A percentile compares a stretch with the other conserved stretches of the same genome.
These are phyloP conservation scores for Crithidia fasciculata DNA, from an alignment of 208 protist species.

Conservation along the genomic window DNA sequence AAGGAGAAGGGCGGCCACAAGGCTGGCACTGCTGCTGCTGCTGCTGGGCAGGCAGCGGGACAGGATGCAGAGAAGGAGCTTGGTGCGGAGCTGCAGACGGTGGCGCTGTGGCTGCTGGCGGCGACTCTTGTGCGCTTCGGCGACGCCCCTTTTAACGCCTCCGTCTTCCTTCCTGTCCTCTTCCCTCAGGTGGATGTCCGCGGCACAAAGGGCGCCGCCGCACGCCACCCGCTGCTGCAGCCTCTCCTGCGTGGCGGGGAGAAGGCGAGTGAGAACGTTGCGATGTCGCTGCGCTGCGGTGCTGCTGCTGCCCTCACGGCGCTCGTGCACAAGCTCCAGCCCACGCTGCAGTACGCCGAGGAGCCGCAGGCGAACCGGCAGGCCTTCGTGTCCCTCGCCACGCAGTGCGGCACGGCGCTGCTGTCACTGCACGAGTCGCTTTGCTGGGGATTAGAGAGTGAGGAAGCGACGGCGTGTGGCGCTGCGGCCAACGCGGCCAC, in stretches of 20 bases:
- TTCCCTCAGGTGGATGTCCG: conserved; percentile 76
- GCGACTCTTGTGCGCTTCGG: conserved; percentile 65
- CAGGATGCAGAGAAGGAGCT: not conserved
- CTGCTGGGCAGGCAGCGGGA: not conserved
- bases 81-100: conserved; percentile 42
- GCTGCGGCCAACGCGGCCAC: not conserved
- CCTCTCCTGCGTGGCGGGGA: conserved; percentile 55
- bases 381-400: conserved; percentile 75
- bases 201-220: conserved; percentile 15
- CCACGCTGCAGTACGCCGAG: conserved; percentile 75
- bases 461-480: not conserved
- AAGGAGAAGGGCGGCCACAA: not conserved
- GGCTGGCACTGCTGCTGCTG: not conserved
- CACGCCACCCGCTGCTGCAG: conserved; percentile 69
- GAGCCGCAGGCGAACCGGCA: conserved; percentile 58
- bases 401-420: conserved; percentile 61
- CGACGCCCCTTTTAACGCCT: conserved; percentile 55
- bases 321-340: conserved; percentile 64
- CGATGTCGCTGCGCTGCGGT: conserved; percentile 38
- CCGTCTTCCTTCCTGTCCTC: conserved; percentile 58
- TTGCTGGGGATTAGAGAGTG: conserved; percentile 46
- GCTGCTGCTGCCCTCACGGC: conserved; percentile 40
- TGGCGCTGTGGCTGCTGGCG: conserved; percentile 48
- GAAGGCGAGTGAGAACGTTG: no score
- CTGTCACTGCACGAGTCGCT: conserved; percentile 62